Conservation (phyloP, 495 filamentous ascomycete genomes). For the Penicillium daleae region DNA sequence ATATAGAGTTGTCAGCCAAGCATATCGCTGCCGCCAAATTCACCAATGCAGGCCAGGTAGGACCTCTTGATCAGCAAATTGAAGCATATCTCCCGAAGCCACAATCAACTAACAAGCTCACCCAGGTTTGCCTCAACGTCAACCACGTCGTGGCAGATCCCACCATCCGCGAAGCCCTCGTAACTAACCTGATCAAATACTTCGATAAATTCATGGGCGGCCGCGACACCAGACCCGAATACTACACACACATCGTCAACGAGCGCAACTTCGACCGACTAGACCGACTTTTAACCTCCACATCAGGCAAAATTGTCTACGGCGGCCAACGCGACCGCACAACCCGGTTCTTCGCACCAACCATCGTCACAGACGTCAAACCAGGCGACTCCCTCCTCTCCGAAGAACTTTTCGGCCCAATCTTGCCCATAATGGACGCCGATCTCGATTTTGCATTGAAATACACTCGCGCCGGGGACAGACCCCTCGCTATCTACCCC, state of each 20-base stretch:
- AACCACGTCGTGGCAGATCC: constrained; percentile 83
- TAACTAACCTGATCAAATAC: constrained; percentile 63
- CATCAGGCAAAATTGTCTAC: constrained; percentile 72
- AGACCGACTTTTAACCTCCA: constrained; percentile 73
- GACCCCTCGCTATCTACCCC: constrained; percentile 69
- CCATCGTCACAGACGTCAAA: constrained; percentile 70
- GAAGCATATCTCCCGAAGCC: neutral
- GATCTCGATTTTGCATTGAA: constrained; percentile 72
- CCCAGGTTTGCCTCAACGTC: constrained; percentile 70
- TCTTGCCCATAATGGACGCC: constrained; percentile 73
- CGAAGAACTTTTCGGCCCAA: constrained; percentile 84
- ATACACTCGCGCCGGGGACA: constrained; percentile 64
- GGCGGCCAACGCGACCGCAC: constrained; percentile 70
- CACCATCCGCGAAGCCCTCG: constrained; percentile 65
- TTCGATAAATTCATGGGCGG: constrained; percentile 69
- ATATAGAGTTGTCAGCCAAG: constrained; percentile 73
- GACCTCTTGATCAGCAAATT: neutral
- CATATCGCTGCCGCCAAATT: constrained; percentile 80
- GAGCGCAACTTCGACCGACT: constrained; percentile 74
- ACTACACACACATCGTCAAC: constrained; percentile 73
- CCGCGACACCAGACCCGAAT: constrained; percentile 64
- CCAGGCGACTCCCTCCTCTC: constrained; percentile 68
- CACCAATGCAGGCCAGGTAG: constrained; percentile 72
- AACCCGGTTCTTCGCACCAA: constrained; percentile 76
- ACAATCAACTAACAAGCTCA: neutral